Base-by-base conservation (phyloP, 495 filamentous ascomycete genomes). In the Talaromyces thailandensis region DNA sequence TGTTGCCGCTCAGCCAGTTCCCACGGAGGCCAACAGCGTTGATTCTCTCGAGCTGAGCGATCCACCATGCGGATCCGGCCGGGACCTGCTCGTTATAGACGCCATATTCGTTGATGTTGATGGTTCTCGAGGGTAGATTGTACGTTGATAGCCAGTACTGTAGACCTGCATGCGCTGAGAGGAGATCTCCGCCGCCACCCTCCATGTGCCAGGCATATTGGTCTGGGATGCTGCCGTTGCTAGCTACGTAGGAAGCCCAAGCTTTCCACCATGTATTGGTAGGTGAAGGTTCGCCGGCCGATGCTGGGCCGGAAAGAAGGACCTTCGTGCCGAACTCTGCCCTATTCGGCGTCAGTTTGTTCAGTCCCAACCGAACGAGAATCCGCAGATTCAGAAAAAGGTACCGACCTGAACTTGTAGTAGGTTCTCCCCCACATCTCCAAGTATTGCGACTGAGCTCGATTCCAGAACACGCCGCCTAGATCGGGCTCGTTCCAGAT, bases 401-500 rank as follows among this genome's bases (percentile, higher is more conserved):
- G 18, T 23, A 60, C 65, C 2, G 32, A 65, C 66, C 69, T 35
- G 23, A 64, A 64, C 63, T 62, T 58, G 35, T 71, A 58, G 48
- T 67, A 68, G 8, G 67, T 69, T 48, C 71, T 63, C 2, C 60
- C 67, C 55, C 65, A 71, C 25, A 70, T 60, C 24, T 65, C 57
- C 32, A 73, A 58, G 40, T 66, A 76, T 29, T 73, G 73, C 18
- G 65, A 63, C 57, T 66, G 63, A 18, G 56, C 31, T 12, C 71
- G 64, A 16, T 48, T 28, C 71, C 73, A 74, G 63, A 75, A 75
- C 7, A 37, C 60, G 25, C 25, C 48, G 25, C 68, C 58, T n/a
- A n/a, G n/a, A 53, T 75, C 73, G n/a, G 73, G 67, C 63, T 76
- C 73, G 57, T 75, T 76, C 73, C 73, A 76, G 29, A 72, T 66